phyloP scores from a whole-genome alignment of 2,329 filamentous ascomycete genomes.

The Alternaria ethzedia region DNA sequence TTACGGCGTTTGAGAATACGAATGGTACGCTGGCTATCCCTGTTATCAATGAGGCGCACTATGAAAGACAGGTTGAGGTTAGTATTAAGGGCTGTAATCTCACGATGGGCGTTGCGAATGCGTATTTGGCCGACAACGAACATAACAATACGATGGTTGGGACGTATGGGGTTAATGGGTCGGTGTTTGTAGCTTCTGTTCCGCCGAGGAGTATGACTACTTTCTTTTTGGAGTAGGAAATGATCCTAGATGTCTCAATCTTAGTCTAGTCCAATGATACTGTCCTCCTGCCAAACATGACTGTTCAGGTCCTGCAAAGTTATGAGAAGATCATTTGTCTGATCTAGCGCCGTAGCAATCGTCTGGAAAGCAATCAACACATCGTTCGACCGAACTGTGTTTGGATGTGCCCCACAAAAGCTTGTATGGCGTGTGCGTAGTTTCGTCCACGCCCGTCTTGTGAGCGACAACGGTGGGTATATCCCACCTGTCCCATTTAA shows the following conservation, averaged over 20 bases:
- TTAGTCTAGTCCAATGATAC: not conserved
- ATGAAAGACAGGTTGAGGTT: slow-evolving; percentile 8
- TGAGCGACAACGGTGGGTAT: not conserved
- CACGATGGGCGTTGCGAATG: not conserved
- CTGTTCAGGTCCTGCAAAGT: not conserved
- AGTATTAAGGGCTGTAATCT: not conserved
- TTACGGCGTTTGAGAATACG: slow-evolving; percentile 33
- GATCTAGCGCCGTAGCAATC: not conserved
- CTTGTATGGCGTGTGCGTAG: not conserved
- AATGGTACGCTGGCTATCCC: slow-evolving; percentile 38
- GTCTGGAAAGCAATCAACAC: not conserved
- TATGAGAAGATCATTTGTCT: not conserved
- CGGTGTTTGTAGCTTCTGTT: not conserved
- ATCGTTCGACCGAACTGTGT: not conserved
- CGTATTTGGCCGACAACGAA: slow-evolving; percentile 11
- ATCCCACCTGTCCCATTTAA: not conserved
- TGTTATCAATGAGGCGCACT: slow-evolving; percentile 38
- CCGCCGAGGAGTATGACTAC: slow-evolving; percentile 5
- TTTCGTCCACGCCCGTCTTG: not conserved
- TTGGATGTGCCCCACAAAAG: not conserved
- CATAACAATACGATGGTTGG: slow-evolving; percentile 12
- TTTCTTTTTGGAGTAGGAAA: slow-evolving; percentile 9
- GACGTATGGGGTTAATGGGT: not conserved
- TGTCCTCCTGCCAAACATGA: not conserved
- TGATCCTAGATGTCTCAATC: not conserved